Percentiles rank a stretch among this genome's conserved stretches.
Evolutionary conservation across 78 protist species (phyloP).

Genomic region (Polysphondylium violaceum): DNA sequence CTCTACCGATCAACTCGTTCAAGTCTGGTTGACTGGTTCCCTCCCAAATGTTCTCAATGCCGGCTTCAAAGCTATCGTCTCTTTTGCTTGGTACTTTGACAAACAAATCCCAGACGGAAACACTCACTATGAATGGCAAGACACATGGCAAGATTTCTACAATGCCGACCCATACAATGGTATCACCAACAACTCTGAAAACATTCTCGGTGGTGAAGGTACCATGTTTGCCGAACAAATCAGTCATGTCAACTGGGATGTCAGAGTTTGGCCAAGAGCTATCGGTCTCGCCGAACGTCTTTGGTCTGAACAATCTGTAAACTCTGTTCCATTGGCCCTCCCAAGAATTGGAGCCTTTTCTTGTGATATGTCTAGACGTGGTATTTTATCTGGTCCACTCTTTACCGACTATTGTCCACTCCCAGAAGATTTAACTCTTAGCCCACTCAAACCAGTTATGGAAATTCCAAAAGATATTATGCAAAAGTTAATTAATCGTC

Average conservation of each 20-base stretch:
- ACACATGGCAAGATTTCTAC: slow-evolving; percentile 81
- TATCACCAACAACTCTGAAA: neutral
- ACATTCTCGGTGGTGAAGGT: slow-evolving; percentile 64
- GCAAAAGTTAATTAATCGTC: slow-evolving; percentile 7
- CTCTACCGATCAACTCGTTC: neutral
- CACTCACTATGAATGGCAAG: slow-evolving; percentile 76
- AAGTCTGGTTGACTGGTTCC: slow-evolving; percentile 37
- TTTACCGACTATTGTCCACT: slow-evolving; percentile 49
- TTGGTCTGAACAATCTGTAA: slow-evolving; percentile 29
- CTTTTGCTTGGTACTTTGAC: slow-evolving; percentile 47
- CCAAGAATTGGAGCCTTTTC: slow-evolving; percentile 33
- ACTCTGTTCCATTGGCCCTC: neutral
- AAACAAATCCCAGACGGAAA: slow-evolving; percentile 45
- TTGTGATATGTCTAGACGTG: slow-evolving; percentile 45
- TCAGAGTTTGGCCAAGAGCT: slow-evolving; percentile 68
- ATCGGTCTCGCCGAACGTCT: slow-evolving; percentile 59
- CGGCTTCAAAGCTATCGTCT: slow-evolving; percentile 30
- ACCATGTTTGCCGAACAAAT: slow-evolving; percentile 62
- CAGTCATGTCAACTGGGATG: slow-evolving; percentile 43
- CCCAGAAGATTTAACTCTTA: slow-evolving; percentile 21
- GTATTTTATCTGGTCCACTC: slow-evolving; percentile 67
- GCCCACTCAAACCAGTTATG: slow-evolving; percentile 20
- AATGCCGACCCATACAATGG: slow-evolving; percentile 24
- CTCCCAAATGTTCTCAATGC: neutral
- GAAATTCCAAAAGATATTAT: slow-evolving; percentile 13